Conservation (phyloP, 768 basidiomycete genomes). For the Strobilomyces confusus region DNA sequence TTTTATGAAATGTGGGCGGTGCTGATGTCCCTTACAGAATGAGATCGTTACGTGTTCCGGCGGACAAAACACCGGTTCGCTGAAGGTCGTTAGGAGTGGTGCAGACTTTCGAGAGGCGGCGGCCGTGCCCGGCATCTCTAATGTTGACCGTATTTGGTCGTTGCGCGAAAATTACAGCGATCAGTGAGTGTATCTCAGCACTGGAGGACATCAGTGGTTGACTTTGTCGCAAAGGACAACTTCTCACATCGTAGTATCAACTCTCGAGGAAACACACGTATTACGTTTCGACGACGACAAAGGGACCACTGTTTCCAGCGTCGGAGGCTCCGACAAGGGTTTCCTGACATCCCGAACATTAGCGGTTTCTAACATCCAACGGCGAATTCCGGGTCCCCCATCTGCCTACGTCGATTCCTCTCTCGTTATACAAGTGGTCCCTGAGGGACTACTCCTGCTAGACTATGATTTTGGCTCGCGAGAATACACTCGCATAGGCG, state of each 20-base stretch:
- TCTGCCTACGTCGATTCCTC: slow-evolving; percentile 42
- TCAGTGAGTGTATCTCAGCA: slow-evolving; percentile 36
- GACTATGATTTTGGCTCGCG: slow-evolving; percentile 47
- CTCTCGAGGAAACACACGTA: slow-evolving; percentile 49
- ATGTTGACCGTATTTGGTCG: slow-evolving; percentile 62
- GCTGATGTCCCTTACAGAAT: slow-evolving; percentile 37
- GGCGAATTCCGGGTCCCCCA: slow-evolving; percentile 19
- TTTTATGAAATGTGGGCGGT: not conserved
- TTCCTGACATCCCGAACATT: slow-evolving; percentile 58
- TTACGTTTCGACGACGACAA: slow-evolving; percentile 43
- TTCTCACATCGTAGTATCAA: slow-evolving; percentile 58
- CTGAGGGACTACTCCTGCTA: slow-evolving; percentile 49
- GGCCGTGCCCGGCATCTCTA: slow-evolving; percentile 49
- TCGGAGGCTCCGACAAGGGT: slow-evolving; percentile 42
- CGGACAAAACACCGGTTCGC: slow-evolving; percentile 66
- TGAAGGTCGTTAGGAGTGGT: slow-evolving; percentile 77
- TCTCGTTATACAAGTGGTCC: slow-evolving; percentile 72
- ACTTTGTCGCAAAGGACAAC: slow-evolving; percentile 39
- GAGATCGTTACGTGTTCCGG: slow-evolving; percentile 88
- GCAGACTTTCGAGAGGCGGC: slow-evolving; percentile 73
- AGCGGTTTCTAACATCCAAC: slow-evolving; percentile 54
- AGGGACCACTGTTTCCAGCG: slow-evolving; percentile 14
- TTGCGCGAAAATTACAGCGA: slow-evolving; percentile 46
- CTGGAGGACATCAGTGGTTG: not conserved
- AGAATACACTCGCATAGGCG: slow-evolving; percentile 38